Percentiles rank a stretch among this genome's conserved stretches.
Conservation (phyloP, 176 grass and related monocot genomes). For the Oryza punctata region DNA sequence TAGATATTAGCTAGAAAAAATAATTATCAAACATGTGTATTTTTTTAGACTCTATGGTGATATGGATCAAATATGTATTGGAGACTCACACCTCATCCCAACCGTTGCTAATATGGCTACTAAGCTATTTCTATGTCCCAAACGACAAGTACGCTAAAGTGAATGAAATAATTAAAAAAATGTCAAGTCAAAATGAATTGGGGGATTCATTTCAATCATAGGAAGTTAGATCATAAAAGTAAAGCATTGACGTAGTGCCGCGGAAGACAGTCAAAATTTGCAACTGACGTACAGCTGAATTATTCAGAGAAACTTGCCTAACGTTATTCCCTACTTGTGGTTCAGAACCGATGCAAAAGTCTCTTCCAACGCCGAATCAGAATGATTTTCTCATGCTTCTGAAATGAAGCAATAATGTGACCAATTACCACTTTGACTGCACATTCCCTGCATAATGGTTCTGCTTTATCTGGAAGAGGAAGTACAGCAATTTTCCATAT, state of each 20-base stretch:
- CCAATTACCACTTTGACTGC: not conserved
- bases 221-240: not conserved
- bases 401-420: not conserved
- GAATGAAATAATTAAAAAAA: not conserved
- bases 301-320: not conserved
- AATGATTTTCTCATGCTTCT: not conserved
- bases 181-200: not conserved
- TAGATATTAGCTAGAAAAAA: no score
- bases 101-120: no score
- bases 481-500: not conserved
- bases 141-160: not conserved
- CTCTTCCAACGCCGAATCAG: not conserved
- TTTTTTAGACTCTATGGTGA: no score
- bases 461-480: not conserved
- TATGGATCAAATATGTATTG: no score
- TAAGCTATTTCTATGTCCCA: no score
- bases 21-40: no score
- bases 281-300: conserved; percentile 7
- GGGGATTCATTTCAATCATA: not conserved
- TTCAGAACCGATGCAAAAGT: not conserved
- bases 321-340: not conserved
- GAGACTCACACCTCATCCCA: no score
- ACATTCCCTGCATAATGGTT: not conserved
- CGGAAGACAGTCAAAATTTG: not conserved
- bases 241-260: not conserved